phyloP scores from a whole-genome alignment of 176 grass and related monocot genomes.

The Triticum monococcum region DNA sequence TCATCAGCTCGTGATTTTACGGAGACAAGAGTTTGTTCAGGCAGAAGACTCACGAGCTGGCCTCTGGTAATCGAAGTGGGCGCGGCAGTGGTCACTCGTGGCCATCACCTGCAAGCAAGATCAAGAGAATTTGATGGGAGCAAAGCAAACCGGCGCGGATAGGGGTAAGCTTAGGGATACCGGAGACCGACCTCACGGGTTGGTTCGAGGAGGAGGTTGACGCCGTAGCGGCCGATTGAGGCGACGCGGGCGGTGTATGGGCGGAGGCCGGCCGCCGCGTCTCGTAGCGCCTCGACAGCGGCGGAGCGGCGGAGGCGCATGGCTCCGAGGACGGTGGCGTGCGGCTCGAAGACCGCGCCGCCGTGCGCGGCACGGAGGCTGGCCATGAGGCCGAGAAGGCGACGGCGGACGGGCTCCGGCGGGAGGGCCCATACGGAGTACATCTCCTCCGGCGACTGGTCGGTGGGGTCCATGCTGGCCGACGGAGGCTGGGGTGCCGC shows the following conservation, averaged over 20 bases:
- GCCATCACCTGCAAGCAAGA: slow-evolving; percentile 48
- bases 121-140: not conserved
- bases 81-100: slow-evolving; percentile 57
- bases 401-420: slow-evolving; percentile 50
- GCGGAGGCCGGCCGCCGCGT: slow-evolving; percentile 41
- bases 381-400: slow-evolving; percentile 66
- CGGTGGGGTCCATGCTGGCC: slow-evolving; percentile 12
- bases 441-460: slow-evolving; percentile 44
- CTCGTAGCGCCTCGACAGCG: slow-evolving; percentile 50
- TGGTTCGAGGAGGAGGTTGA: slow-evolving; percentile 81
- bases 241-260: slow-evolving; percentile 53
- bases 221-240: slow-evolving; percentile 48
- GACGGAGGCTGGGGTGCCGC: not conserved
- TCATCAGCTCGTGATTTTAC: not conserved
- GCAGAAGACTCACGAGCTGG: slow-evolving; percentile 40
- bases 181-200: slow-evolving; percentile 54
- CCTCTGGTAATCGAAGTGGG: slow-evolving; percentile 56
- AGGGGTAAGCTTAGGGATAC: not conserved
- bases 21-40: not conserved
- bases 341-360: slow-evolving; percentile 69
- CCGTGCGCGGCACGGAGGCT: slow-evolving; percentile 63
- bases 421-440: slow-evolving; percentile 78
- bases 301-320: slow-evolving; percentile 42
- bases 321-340: slow-evolving; percentile 71
- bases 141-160: not conserved